Base-by-base conservation (phyloP, 1,284 basidiomycete genomes). In the Puccinia polysora region DNA sequence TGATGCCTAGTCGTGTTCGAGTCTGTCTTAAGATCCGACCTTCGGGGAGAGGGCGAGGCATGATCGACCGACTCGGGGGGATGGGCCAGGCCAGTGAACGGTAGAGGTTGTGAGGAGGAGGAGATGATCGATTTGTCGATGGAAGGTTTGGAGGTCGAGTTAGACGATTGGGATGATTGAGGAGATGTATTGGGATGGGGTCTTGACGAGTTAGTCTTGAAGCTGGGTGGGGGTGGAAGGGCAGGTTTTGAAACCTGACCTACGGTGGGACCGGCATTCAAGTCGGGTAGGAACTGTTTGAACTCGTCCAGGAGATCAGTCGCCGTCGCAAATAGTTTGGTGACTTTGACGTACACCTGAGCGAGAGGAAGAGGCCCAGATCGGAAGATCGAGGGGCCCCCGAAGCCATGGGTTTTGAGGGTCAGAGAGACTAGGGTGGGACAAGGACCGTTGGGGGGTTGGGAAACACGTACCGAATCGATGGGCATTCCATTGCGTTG, bases 321-420 rank as follows among this genome's bases (percentile, higher is more conserved):
- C 14, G 69, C 69, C 28, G 45, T 63, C 4, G 58, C 36, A 47
- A 72, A 72, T n/a, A 72, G 25, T 20, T 63, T 53, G 25, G 69
- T 72, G 15, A 72, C 52, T 62, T 72, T 50, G 25, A 64, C 58
- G 47, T 72, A 72, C n/a, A 72, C 69, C 69, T 72, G n/a, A 15
- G 36, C 10, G 38, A 58, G n/a, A 62, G 38, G 38, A 28, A 10
- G 15, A 38, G n/a, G n/a, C n/a, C n/a, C n/a, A n/a, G n/a, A n/a
- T n/a, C n/a, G n/a, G n/a, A n/a, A n/a, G n/a, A n/a, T n/a, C n/a
- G n/a, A n/a, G n/a, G n/a, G n/a, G n/a, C n/a, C n/a, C n/a, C n/a
- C n/a, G n/a, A n/a, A n/a, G n/a, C n/a, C n/a, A n/a, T n/a, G n/a
- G n/a, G n/a, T n/a, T n/a, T n/a, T n/a, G n/a, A n/a, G n/a, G n/a